Conservation (phyloP, 2,329 filamentous ascomycete species). For the Talaromyces pinophilus region DNA sequence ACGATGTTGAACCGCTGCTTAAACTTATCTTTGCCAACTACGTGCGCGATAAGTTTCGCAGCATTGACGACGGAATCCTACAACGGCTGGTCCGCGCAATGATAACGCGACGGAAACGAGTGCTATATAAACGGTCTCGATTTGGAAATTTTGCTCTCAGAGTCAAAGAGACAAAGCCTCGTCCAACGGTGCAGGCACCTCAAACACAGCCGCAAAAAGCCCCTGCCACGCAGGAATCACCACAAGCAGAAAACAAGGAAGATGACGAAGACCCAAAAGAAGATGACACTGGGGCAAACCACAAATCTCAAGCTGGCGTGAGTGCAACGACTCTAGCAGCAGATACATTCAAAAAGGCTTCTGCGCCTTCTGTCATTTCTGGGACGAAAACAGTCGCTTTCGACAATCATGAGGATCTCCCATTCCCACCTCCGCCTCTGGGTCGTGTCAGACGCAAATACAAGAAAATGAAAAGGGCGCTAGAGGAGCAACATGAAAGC, state of each 20-base stretch:
- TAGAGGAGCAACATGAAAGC: not conserved
- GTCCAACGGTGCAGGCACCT: constrained; percentile 6
- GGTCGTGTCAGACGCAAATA: not conserved
- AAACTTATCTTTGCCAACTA: constrained; percentile 9
- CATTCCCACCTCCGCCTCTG: constrained; percentile 11
- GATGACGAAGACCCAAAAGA: too few relatives aligned
- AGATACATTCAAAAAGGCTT: constrained; percentile 15
- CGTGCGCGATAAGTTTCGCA: constrained; percentile 11
- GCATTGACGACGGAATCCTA: constrained; percentile 8
- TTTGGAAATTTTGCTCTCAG: not conserved
- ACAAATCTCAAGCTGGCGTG: constrained; percentile 1
- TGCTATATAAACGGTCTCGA: constrained; percentile 17
- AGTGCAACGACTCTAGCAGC: constrained; percentile 16
- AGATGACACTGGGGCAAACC: not conserved
- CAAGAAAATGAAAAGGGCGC: not conserved
- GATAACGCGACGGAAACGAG: constrained; percentile 18
- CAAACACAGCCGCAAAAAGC: not conserved
- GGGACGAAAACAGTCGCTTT: constrained; percentile 9
- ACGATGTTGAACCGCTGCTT: constrained; percentile 7
- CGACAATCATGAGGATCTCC: constrained; percentile 7
- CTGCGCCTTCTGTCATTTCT: constrained; percentile 13
- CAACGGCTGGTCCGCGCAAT: constrained; percentile 16
- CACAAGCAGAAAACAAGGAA: not conserved
- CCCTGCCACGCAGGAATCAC: not conserved
- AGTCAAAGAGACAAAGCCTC: not conserved